These are phyloP conservation scores for Neurospora pannonica DNA, from an alignment of 495 filamentous ascomycete species.

Conservation along the genomic window DNA sequence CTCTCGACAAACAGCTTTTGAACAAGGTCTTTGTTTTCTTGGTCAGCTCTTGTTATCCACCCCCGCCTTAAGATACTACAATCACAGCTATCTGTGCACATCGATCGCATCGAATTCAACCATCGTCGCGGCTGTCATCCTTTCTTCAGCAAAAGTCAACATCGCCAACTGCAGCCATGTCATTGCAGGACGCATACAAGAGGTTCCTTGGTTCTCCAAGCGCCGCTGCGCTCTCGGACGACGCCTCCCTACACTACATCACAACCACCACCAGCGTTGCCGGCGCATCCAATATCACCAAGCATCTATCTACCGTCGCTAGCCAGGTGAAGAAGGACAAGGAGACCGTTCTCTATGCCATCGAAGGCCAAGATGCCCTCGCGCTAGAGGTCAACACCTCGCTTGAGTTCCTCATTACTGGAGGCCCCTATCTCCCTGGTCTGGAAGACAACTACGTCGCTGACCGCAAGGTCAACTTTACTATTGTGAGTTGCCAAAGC, in stretches of 20 bases:
- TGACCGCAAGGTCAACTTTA: conserved; percentile 71
- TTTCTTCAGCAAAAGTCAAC: neutral
- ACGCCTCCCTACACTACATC: conserved; percentile 82
- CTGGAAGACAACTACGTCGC: conserved; percentile 91
- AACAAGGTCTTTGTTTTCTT: neutral
- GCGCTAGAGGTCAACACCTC: conserved; percentile 73
- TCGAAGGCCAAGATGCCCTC: conserved; percentile 61
- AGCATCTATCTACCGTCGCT: conserved; percentile 59
- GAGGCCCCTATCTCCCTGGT: conserved; percentile 79
- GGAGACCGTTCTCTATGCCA: conserved; percentile 58
- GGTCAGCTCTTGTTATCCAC: neutral
- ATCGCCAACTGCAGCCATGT: neutral
- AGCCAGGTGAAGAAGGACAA: conserved; percentile 69
- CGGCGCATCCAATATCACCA: conserved; percentile 60
- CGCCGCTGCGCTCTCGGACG: conserved; percentile 51
- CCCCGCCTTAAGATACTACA: neutral
- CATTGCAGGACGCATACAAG: conserved; percentile 1
- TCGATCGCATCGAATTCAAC: neutral
- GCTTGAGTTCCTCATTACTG: conserved; percentile 69
- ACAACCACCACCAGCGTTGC: conserved; percentile 72
- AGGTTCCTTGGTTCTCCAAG: conserved; percentile 62
- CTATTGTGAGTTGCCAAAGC: conserved; percentile 55
- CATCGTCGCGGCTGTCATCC: neutral
- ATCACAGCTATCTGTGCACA: neutral
- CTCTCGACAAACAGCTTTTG: neutral